Conservation (phyloP, 768 basidiomycete genomes). For the Kwoniella heveanensis region DNA sequence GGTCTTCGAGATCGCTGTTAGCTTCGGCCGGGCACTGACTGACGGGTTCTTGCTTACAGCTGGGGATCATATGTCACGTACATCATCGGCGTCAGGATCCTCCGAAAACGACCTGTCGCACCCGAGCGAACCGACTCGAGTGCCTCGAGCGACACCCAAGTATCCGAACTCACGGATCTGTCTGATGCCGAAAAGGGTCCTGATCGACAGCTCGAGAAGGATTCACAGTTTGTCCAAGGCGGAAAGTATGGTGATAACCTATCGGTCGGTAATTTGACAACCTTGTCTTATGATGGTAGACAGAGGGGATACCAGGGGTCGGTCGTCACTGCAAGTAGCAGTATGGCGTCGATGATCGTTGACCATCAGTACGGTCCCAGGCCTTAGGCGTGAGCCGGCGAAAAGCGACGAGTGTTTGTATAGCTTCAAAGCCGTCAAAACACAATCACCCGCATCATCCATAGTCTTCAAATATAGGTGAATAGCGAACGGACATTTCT, state of each 20-base stretch:
- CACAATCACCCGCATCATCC: too few species aligned
- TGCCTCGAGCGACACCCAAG: neutral
- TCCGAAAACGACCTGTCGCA: constrained; percentile 6
- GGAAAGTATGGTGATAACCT: neutral
- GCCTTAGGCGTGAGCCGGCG: too few species aligned
- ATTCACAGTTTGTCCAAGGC: neutral
- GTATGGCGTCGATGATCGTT: neutral
- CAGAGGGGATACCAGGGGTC: neutral
- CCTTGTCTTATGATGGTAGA: neutral
- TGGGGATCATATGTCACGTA: constrained; percentile 44
- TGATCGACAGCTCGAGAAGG: neutral
- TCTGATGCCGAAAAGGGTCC: neutral
- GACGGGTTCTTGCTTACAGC: neutral
- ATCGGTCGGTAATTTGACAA: neutral
- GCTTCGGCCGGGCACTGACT: neutral
- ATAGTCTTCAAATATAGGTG: too few species aligned
- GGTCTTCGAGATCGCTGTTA: too few species aligned
- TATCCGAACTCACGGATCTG: neutral
- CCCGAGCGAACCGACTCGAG: neutral
- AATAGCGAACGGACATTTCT: too few species aligned
- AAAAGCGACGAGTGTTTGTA: too few species aligned
- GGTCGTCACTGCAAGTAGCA: neutral
- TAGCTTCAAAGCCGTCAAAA: too few species aligned
- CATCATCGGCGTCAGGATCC: constrained; percentile 25
- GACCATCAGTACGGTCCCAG: neutral